Evolutionary conservation across 176 grass and related monocot species (phyloP).

Genomic region (Areca catechu): DNA sequence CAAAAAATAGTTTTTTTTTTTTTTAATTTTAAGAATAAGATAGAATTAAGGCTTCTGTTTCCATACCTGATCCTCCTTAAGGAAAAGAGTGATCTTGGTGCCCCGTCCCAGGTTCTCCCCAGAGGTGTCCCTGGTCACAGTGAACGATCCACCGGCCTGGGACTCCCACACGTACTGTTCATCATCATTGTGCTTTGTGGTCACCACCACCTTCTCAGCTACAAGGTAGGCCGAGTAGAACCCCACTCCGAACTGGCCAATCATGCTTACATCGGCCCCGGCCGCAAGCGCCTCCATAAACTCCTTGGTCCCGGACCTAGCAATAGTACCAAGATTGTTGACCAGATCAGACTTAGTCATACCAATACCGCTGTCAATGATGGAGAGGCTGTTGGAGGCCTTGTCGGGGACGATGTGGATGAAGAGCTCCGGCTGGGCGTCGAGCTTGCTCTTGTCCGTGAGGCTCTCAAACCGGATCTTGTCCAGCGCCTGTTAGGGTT

Average conservation of each 20-base stretch:
- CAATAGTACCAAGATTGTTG: slow-evolving; percentile 7
- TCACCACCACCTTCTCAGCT: slow-evolving; percentile 3
- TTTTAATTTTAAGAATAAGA: too few species aligned
- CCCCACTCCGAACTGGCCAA: slow-evolving; percentile 3
- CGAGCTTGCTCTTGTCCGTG: slow-evolving; percentile 5
- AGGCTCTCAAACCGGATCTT: slow-evolving; percentile 11
- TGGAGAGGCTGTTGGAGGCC: slow-evolving; percentile 1
- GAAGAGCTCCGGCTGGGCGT: slow-evolving; percentile 8
- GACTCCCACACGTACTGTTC: slow-evolving; percentile 10
- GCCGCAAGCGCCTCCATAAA: slow-evolving; percentile 6
- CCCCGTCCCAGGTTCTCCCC: slow-evolving; percentile 1
- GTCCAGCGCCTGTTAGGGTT: slow-evolving; percentile 3
- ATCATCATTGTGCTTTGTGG: slow-evolving; percentile 1
- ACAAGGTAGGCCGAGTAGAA: slow-evolving; percentile 7
- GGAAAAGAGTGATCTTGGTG: slow-evolving; percentile 8
- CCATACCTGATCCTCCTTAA: slow-evolving; percentile 1
- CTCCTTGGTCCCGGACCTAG: slow-evolving; percentile 3
- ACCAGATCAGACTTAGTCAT: slow-evolving; percentile 7
- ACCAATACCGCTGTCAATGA: slow-evolving; percentile 1
- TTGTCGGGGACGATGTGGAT: slow-evolving; percentile 5
- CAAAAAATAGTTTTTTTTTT: too few species aligned
- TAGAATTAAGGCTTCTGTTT: too few species aligned
- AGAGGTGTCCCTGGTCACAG: slow-evolving; percentile 4
- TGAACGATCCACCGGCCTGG: slow-evolving; percentile 2
- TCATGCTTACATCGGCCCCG: slow-evolving; percentile 6